Conservation (phyloP, 2,329 filamentous ascomycete genomes). For the Diaporthe capsici region DNA sequence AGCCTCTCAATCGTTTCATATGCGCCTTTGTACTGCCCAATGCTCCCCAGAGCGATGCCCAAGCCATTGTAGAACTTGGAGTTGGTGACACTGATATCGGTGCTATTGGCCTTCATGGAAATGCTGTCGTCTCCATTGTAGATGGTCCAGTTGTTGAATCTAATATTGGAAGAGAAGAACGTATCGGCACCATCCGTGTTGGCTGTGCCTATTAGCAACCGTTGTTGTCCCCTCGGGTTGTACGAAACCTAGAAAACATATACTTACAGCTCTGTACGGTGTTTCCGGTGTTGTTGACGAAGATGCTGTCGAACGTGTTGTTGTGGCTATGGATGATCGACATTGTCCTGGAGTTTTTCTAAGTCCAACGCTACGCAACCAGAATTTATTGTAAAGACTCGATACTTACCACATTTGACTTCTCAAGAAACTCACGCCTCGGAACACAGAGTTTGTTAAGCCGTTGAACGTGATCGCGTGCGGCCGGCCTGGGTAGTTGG, state of each 20-base stretch:
- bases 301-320: constrained; percentile 59
- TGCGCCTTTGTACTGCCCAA: constrained; percentile 61
- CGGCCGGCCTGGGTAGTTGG: constrained; percentile 61
- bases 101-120: constrained; percentile 46
- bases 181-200: constrained; percentile 53
- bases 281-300: constrained; percentile 60
- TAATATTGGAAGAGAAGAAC: constrained; percentile 45
- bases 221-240: no score
- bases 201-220: constrained; percentile 31
- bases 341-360: constrained; percentile 52
- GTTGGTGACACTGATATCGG: constrained; percentile 52
- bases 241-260: accelerated
- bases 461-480: constrained; percentile 63
- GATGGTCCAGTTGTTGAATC: constrained; percentile 48
- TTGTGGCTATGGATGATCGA: constrained; percentile 60
- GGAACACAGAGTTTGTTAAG: constrained; percentile 59
- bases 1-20: constrained; percentile 61
- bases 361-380: background rate
- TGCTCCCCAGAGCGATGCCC: constrained; percentile 62
- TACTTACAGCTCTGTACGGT: constrained; percentile 43
- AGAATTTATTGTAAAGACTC: background rate
- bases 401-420: constrained; percentile 65
- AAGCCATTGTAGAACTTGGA: constrained; percentile 56
- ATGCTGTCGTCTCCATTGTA: constrained; percentile 46
- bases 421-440: constrained; percentile 60